Percentiles rank a stretch among this genome's conserved stretches.
phyloP scores from a whole-genome alignment of 2,329 filamentous ascomycete species.

The Pyrenochaeta sp. region DNA sequence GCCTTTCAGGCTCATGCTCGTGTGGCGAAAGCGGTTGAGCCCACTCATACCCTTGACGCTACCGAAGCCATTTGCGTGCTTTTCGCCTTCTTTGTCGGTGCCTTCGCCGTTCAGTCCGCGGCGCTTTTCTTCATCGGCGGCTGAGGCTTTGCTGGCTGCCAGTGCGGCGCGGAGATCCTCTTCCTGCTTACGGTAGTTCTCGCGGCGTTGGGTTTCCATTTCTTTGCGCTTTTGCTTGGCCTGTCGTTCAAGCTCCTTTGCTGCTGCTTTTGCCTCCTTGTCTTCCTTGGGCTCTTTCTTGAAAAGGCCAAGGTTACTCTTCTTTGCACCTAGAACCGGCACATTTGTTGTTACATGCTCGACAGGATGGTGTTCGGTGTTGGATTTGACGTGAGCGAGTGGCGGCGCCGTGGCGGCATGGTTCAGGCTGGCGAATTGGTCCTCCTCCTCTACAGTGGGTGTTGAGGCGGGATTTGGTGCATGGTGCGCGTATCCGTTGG shows the following conservation, averaged over 20 bases:
- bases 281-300: constrained; percentile 72
- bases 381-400: constrained; percentile 44
- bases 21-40: constrained; percentile 72
- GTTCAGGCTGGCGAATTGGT: constrained; percentile 65
- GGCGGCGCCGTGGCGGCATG: constrained; percentile 70
- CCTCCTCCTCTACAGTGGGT: constrained; percentile 53
- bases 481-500: constrained; percentile 45
- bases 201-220: constrained; percentile 60
- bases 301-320: constrained; percentile 52
- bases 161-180: constrained; percentile 70
- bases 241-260: constrained; percentile 59
- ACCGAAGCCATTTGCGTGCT: constrained; percentile 48
- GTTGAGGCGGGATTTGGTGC: constrained; percentile 47
- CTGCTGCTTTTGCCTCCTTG: constrained; percentile 65
- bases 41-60: constrained; percentile 44
- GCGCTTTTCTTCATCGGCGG: constrained; percentile 56
- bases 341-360: constrained; percentile 43
- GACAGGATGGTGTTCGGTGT: constrained; percentile 37
- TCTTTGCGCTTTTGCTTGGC: constrained; percentile 58
- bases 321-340: constrained; percentile 44
- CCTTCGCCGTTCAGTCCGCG: constrained; percentile 21
- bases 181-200: constrained; percentile 65
- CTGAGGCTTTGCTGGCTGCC: constrained; percentile 70
- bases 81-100: constrained; percentile 17
- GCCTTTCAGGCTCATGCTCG: constrained; percentile 79